phyloP scores from a whole-genome alignment of 2,329 filamentous ascomycete species.

The Emmonsiellopsis sp. region DNA sequence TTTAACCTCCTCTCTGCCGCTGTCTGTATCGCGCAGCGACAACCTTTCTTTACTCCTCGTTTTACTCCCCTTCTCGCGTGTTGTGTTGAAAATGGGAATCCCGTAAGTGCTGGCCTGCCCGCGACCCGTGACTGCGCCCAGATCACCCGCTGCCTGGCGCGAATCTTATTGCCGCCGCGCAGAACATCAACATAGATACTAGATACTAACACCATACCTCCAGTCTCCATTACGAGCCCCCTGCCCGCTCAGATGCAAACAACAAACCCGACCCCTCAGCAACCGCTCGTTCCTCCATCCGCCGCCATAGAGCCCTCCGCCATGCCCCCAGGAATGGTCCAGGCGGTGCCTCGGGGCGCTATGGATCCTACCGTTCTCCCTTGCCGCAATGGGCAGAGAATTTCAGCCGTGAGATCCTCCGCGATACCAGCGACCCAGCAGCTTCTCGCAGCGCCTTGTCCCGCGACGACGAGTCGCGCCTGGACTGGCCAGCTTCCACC shows the following conservation, averaged over 20 bases:
- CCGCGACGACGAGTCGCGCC: conserved; percentile 8
- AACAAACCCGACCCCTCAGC: conserved; percentile 46
- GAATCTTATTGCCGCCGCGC: not conserved
- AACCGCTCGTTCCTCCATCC: conserved; percentile 48
- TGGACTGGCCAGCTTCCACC: conserved; percentile 15
- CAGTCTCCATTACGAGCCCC: conserved; percentile 6
- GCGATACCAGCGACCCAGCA: conserved; percentile 17
- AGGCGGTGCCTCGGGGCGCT: conserved; percentile 16
- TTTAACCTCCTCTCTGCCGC: not conserved
- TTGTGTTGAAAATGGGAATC: conserved; percentile 2
- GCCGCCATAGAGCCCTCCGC: conserved; percentile 35
- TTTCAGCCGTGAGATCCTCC: conserved; percentile 17
- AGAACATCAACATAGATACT: not conserved
- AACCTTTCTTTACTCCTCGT: conserved; percentile 5
- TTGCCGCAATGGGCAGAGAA: conserved; percentile 23
- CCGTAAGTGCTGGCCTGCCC: no score
- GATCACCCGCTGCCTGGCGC: not conserved
- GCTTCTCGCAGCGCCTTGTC: not conserved
- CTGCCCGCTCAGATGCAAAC: conserved; percentile 28
- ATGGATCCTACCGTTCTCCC: conserved; percentile 22
- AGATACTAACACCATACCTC: not conserved
- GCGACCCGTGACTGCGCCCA: not conserved
- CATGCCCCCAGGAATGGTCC: not conserved
- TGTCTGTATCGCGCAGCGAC: not conserved
- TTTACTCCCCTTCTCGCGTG: not conserved